Conservation (phyloP, 495 filamentous ascomycete species). For the Podospora fimiseda region DNA sequence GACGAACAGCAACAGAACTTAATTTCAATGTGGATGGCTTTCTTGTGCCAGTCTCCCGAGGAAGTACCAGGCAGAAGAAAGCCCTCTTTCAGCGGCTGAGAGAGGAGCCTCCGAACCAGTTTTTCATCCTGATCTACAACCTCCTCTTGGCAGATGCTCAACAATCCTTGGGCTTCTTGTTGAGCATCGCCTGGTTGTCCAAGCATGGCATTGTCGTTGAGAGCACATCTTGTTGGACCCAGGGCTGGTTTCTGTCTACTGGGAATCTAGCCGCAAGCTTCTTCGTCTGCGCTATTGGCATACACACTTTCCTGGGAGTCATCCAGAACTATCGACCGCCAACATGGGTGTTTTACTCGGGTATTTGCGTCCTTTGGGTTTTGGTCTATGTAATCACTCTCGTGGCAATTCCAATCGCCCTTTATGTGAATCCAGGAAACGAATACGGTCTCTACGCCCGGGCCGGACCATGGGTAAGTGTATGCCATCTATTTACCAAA, state of each 20-base stretch:
- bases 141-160: conserved; percentile 67
- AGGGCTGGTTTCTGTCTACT: conserved; percentile 65
- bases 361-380: conserved; percentile 48
- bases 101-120: conserved; percentile 54
- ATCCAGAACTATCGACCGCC: conserved; percentile 52
- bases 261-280: conserved; percentile 64
- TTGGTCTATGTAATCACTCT: conserved; percentile 54
- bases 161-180: conserved; percentile 62
- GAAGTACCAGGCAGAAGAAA: neutral
- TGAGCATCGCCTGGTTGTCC: conserved; percentile 56
- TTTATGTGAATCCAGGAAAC: conserved; percentile 36
- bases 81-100: conserved; percentile 10
- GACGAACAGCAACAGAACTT: neutral
- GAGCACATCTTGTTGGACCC: conserved; percentile 55
- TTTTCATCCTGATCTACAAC: conserved; percentile 68
- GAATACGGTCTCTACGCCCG: conserved; percentile 54
- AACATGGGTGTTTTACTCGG: conserved; percentile 44
- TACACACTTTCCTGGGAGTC: conserved; percentile 62
- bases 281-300: conserved; percentile 61
- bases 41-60: neutral
- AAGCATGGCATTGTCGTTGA: conserved; percentile 51
- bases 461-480: conserved; percentile 56
- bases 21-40: neutral
- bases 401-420: conserved; percentile 41
- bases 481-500: conserved; percentile 1